Base-by-base conservation (phyloP, 139 green algal genomes). In the Chlorella sp. region DNA sequence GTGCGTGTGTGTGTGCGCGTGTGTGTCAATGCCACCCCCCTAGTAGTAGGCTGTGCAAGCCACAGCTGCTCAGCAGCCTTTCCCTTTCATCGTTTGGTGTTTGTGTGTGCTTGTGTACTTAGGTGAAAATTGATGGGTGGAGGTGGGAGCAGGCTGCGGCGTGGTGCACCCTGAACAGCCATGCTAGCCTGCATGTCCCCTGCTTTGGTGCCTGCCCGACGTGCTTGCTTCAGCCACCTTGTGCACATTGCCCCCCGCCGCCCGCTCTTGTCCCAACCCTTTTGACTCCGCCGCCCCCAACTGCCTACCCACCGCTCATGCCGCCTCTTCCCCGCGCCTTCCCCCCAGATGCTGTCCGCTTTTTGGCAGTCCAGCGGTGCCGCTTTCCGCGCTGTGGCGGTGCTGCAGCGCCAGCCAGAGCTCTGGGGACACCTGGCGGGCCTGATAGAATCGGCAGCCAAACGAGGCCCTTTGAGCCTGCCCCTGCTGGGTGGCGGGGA, bases 361-460 rank as follows among this genome's bases (percentile, higher is more conserved):
- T 86, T 96, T 26, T 96, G 93, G 94, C 92, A 92, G 85, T 87
- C 85, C 28, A 91, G 92, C 73, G 86, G 83, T 0, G 69, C 92
- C 4, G 88, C 93, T 0, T 91, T 87, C 32, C 87, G 90, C 0
- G 86, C 94, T 0, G 86, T 95, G 39, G 77, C 89, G 30, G 78
- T 96, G 48, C 89, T 97, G 71, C 89, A 93, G 14, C 24, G 48
- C 4, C 86, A 94, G 73, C 73, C 85, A 14, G 86, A 40, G 15
- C 87, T 97, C 21, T 97, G 94, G 94, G n/a, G 36, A 3, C 61
- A 66, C 28, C 61, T 94, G 28, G 48, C 32, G 4, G 75, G 83
- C 60, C 61, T 93, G 83, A 75, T 86, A 16, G n/a, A 83, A 34
- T 76, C 75, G 69, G 61, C 83, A 39, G 84, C 26, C 19, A 76